Evolutionary conservation across 768 basidiomycete genomes (phyloP).

Genomic region (Leccinum truebloodii): DNA sequence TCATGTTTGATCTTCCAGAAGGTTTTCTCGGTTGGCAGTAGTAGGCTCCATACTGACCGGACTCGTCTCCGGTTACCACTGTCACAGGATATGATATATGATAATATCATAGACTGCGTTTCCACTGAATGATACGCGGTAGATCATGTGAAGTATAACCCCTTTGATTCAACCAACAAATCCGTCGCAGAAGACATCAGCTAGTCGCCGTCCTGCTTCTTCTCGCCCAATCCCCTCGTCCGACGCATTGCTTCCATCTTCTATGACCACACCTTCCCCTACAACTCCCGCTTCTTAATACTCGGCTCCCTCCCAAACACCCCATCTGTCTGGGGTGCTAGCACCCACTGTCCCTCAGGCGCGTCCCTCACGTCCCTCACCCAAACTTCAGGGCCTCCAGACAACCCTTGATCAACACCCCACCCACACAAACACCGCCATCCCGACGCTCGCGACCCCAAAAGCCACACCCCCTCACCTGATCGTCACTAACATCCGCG

Average conservation of each 20-base stretch:
- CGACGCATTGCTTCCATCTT: background rate
- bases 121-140: background rate
- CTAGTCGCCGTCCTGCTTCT: background rate
- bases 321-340: background rate
- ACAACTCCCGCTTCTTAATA: conserved; percentile 27
- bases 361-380: conserved; percentile 35
- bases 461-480: conserved; percentile 30
- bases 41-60: background rate
- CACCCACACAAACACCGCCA: conserved; percentile 36
- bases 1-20: no score
- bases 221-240: conserved; percentile 1
- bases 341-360: conserved; percentile 27
- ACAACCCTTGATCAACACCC: conserved; percentile 20
- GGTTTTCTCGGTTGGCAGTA: no score
- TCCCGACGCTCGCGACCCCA: conserved; percentile 31
- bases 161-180: background rate
- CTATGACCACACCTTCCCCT: background rate
- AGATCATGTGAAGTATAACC: background rate
- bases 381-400: conserved; percentile 28
- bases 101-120: background rate
- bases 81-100: background rate
- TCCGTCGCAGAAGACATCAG: background rate
- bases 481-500: conserved; percentile 28
- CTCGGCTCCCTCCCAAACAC: conserved; percentile 23
- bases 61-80: background rate